Evolutionary conservation across 495 filamentous ascomycete species (phyloP), one percentile per base, ranked within the genome.

Genomic region (Neurospora sp.): DNA sequence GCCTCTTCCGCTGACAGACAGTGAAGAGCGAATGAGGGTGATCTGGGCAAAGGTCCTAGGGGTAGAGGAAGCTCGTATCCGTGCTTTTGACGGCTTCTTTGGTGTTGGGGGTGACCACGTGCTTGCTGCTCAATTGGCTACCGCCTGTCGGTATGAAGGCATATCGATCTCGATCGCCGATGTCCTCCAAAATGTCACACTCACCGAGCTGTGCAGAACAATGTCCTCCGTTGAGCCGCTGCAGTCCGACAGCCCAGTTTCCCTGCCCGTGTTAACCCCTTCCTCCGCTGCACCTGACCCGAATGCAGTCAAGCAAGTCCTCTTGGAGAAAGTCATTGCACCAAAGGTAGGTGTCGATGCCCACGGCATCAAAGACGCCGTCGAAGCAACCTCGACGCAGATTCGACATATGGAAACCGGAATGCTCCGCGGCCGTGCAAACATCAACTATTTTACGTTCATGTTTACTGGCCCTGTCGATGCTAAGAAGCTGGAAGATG

Each of bases 371-470:
- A 80, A 81, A 70, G 83, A 84, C 68, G 80, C 80, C 11, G 80
- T 82, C 8, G 82, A 85, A 72, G 82, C 83, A 22, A 81, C 84
- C 1, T 79, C 82, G 1, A 75, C 81, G 3, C 84, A 86, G 75
- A 82, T 83, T 39, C 78, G 79, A 53, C 81, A 81, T 72, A 78
- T 86, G 48, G 84, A 86, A 78, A 82, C 83, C 12, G 84, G 80
- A 38, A 85, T 84, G 83, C 77, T 84, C 14, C 75, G 76, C 6
- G 78, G 75, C 38, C 76, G 80, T 10, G 80, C 82, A 2, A 82
- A 83, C 70, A 76, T 85, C 74, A 82, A 84, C 75, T 84, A 84
- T 73, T 76, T 86, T 10, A 74, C 80, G 38, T 81, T 86, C 73
- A 83, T 77, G 73, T 82, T 84, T 70, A 78, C 76, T 11, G 84